Evolutionary conservation across 2,329 filamentous ascomycete genomes (phyloP).

Genomic region (Paramyrothecium sp.): DNA sequence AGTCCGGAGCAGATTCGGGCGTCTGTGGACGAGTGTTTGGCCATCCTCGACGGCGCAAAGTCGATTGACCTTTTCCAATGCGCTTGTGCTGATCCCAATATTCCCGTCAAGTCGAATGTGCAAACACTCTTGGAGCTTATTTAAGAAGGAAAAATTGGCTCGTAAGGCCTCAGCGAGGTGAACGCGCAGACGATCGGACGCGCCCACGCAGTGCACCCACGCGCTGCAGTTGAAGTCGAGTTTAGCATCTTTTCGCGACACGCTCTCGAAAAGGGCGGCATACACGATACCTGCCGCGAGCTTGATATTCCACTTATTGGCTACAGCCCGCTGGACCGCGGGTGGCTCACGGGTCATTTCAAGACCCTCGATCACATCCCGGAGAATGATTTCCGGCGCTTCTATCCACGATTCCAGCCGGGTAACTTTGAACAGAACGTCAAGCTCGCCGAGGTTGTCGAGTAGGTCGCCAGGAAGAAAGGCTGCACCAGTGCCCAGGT

Average conservation of each 20-base stretch:
- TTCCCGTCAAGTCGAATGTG: slow-evolving; percentile 43
- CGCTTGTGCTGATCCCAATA: slow-evolving; percentile 35
- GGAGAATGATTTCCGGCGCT: slow-evolving; percentile 41
- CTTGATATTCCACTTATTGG: slow-evolving; percentile 61
- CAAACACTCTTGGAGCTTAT: slow-evolving; percentile 40
- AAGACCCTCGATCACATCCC: slow-evolving; percentile 54
- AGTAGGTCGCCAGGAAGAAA: slow-evolving; percentile 55
- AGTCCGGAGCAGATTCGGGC: slow-evolving; percentile 46
- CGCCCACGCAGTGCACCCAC: slow-evolving; percentile 33
- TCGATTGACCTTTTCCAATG: slow-evolving; percentile 53
- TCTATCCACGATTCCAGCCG: slow-evolving; percentile 54
- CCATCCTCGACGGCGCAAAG: slow-evolving; percentile 38
- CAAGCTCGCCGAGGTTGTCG: slow-evolving; percentile 52
- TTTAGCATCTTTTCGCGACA: slow-evolving; percentile 19
- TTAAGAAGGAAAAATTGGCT: slow-evolving; percentile 41
- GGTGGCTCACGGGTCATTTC: slow-evolving; percentile 50
- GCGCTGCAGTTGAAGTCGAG: slow-evolving; percentile 45
- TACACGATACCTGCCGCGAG: slow-evolving; percentile 1
- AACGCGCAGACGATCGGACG: slow-evolving; percentile 39
- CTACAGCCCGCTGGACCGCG: slow-evolving; percentile 65
- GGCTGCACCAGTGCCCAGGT: slow-evolving; percentile 58
- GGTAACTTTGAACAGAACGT: slow-evolving; percentile 62
- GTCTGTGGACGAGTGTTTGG: slow-evolving; percentile 49
- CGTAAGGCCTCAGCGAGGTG: slow-evolving; percentile 43
- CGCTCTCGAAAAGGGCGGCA: slow-evolving; percentile 2